phyloP scores from a whole-genome alignment of 768 basidiomycete species.

The Boletus vinaceobasis region DNA sequence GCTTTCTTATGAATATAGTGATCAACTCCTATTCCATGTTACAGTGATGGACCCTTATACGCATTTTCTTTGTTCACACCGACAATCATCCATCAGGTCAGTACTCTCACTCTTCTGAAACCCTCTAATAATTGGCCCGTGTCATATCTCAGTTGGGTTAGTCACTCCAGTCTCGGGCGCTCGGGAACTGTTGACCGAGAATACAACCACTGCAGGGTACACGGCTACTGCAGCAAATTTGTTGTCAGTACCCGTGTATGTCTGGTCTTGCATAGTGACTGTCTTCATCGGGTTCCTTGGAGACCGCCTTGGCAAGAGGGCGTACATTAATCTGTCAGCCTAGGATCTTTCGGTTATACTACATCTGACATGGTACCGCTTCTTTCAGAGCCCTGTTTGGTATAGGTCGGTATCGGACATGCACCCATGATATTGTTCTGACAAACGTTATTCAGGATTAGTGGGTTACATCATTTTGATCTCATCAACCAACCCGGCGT shows the following conservation, averaged over 20 bases:
- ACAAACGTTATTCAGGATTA: conserved; percentile 32
- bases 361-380: not conserved
- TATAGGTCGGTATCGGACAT: conserved; percentile 23
- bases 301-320: conserved; percentile 56
- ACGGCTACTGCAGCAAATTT: conserved; percentile 65
- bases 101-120: conserved; percentile 6
- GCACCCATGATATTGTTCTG: not conserved
- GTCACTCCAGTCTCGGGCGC: not conserved
- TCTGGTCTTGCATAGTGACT: conserved; percentile 68
- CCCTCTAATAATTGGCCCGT: not conserved
- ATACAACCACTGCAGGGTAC: conserved; percentile 41
- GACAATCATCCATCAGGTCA: conserved; percentile 48
- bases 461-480: conserved; percentile 68
- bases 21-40: conserved; percentile 1
- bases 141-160: conserved; percentile 18
- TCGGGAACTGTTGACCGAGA: not conserved
- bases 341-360: not conserved
- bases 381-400: conserved; percentile 28
- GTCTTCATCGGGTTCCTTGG: conserved; percentile 57
- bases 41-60: conserved; percentile 49
- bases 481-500: conserved; percentile 50
- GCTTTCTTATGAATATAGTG: not conserved
- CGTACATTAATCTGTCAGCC: conserved; percentile 58
- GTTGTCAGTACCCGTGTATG: conserved; percentile 74
- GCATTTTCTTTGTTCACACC: conserved; percentile 53